Conservation (phyloP, 2,329 filamentous ascomycete genomes). For the Talaromyces islandicus region DNA sequence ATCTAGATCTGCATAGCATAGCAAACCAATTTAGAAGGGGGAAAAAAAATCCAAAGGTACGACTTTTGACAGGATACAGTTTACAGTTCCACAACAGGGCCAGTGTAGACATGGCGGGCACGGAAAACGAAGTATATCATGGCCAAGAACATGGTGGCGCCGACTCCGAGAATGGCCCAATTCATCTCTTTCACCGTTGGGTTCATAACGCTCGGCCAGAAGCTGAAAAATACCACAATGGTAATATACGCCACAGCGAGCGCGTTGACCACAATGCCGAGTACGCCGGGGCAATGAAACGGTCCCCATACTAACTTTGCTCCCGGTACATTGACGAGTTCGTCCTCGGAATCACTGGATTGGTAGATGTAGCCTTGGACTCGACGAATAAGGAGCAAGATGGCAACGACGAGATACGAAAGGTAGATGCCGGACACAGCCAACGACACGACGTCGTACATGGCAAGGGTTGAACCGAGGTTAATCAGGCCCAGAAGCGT, state of each 20-base stretch:
- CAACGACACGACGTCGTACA: constrained; percentile 49
- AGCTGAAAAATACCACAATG: constrained; percentile 2
- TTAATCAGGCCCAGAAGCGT: constrained; percentile 39
- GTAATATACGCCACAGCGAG: neutral
- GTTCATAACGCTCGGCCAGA: constrained; percentile 27
- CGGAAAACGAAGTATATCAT: constrained; percentile 42
- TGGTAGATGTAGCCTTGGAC: neutral
- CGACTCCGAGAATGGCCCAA: constrained; percentile 43
- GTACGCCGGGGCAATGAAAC: constrained; percentile 1
- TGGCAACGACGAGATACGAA: constrained; percentile 40
- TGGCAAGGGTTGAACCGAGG: constrained; percentile 44
- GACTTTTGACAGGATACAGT: too few species aligned
- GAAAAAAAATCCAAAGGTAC: too few species aligned
- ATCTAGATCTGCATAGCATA: too few species aligned
- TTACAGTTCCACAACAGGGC: constrained; percentile 33
- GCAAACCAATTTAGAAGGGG: too few species aligned
- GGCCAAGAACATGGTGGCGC: constrained; percentile 38
- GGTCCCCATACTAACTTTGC: constrained; percentile 1
- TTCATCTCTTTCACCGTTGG: constrained; percentile 40
- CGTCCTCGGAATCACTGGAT: constrained; percentile 3
- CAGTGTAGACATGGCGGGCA: constrained; percentile 41
- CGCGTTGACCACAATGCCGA: constrained; percentile 1
- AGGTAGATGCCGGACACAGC: constrained; percentile 43
- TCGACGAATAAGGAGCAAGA: neutral
- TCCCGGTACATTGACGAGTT: constrained; percentile 1